Evolutionary conservation across 2,329 filamentous ascomycete species (phyloP).

Genomic region (Neofusicoccum parvum): DNA sequence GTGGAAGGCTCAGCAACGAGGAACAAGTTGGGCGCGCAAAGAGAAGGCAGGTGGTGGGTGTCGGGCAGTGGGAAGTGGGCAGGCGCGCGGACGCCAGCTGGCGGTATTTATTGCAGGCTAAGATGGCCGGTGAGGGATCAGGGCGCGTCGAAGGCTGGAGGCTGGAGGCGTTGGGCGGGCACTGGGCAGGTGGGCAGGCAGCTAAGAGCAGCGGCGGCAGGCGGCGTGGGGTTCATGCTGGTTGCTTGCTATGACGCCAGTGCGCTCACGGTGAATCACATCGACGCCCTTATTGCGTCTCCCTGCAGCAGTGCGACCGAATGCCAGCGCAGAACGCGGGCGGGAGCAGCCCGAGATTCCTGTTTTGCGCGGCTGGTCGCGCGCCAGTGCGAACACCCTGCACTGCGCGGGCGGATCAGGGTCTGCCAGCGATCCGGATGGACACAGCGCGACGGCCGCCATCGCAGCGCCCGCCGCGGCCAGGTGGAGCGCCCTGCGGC

Average conservation of each 20-base stretch:
- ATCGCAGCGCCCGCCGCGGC: background rate
- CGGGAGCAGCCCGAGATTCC: background rate
- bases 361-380: background rate
- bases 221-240: background rate
- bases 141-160: constrained; percentile 1
- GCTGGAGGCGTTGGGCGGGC: background rate
- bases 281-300: constrained; percentile 4
- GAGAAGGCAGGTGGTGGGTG: constrained; percentile 6
- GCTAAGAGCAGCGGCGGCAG: background rate
- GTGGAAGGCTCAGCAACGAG: background rate
- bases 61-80: constrained; percentile 11
- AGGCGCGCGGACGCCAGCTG: constrained; percentile 12
- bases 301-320: constrained; percentile 6
- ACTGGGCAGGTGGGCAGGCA: constrained; percentile 5
- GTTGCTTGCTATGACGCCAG: constrained; percentile 12
- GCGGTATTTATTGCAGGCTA: constrained; percentile 10
- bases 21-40: constrained; percentile 9
- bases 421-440: background rate
- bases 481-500: background rate
- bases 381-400: background rate
- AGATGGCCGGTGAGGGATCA: constrained; percentile 6
- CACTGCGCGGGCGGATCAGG: constrained; percentile 4
- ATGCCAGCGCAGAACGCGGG: background rate
- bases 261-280: constrained; percentile 2
- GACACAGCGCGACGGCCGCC: background rate